These are phyloP conservation scores for Amanita muscaria DNA, from an alignment of 768 basidiomycete species.

Conservation along the genomic window DNA sequence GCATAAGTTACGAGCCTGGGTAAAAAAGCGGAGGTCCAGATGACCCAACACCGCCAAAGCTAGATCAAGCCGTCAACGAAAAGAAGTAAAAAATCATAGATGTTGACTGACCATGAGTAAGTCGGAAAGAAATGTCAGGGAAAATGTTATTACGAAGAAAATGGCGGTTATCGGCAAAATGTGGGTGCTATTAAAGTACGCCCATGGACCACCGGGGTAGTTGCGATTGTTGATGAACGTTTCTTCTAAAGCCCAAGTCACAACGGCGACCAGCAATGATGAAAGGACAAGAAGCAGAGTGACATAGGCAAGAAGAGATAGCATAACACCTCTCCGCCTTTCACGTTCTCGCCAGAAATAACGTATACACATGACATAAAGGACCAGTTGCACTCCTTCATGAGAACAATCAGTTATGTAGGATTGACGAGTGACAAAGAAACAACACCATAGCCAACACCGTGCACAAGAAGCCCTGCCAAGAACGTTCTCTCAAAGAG, in stretches of 20 bases:
- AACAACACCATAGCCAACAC: constrained; percentile 1
- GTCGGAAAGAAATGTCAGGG: too few species aligned
- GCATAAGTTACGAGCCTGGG: constrained; percentile 18
- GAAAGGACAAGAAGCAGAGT: background rate
- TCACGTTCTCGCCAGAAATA: constrained; percentile 1
- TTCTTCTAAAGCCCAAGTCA: background rate
- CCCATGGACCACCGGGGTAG: background rate
- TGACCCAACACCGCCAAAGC: constrained; percentile 34
- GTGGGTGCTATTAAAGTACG: background rate
- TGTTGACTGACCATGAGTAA: too few species aligned
- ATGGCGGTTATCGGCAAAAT: background rate
- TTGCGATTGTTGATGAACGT: background rate
- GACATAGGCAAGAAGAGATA: background rate
- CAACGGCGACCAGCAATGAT: background rate
- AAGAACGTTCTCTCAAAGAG: background rate
- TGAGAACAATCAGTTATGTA: background rate
- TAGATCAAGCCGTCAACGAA: constrained; percentile 3
- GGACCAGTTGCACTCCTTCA: background rate
- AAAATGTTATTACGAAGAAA: background rate
- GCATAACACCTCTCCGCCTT: background rate
- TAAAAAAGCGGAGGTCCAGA: constrained; percentile 28
- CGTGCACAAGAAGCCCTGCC: background rate
- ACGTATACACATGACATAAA: background rate
- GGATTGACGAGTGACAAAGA: background rate
- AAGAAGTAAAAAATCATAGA: too few species aligned